Base-by-base conservation (phyloP, 179 eudicot genomes). In the Kewa caespitosa region DNA sequence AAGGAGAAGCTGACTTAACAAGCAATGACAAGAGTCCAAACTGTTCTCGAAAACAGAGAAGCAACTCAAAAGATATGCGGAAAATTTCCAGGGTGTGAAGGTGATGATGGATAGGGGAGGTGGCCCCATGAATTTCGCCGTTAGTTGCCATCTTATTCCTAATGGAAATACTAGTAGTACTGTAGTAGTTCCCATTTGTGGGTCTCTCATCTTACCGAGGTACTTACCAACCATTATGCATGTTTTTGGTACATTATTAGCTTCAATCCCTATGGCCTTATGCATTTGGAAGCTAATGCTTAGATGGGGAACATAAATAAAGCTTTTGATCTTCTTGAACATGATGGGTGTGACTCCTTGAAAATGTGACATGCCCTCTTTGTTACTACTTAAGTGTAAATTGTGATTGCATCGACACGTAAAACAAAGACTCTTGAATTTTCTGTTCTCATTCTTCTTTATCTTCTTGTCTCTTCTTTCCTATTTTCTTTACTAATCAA, bases 81-180 rank as follows among this genome's bases (percentile, higher is more conserved):
- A 55, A 41, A 55, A 25, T 9, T 0, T 10, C 30, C 1, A 34
- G 31, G 30, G 36, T 52, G 66, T 64, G 23, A 70, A 28, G 67
- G 22, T 39, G 69, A 70, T 28, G 80, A 59, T 33, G 28, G 69
- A 20, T 67, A 25, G 67, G n/a, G 76, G 28, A 70, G 46, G 30
- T 13, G 83, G 79, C 43, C 83, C 83, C 80, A 67, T 72, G 70
- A 60, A 60, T 34, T 59, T 72, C 41, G 74, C 25, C 46, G 50
- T 32, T 76, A 72, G 80, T 76, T 60, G 15, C 15, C 38, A 67
- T 66, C 74, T 37, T 42, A 48, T 72, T 72, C 32, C 48, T 57
- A 72, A 43, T 80, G 33, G 17, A 25, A 31, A 23, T 71, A 30
- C 11, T 20, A n/a, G n/a, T n/a, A n/a, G n/a, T n/a, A n/a, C n/a